Evolutionary conservation across 1,284 basidiomycete species (phyloP).

Genomic region (Sporisorium graminicola): DNA sequence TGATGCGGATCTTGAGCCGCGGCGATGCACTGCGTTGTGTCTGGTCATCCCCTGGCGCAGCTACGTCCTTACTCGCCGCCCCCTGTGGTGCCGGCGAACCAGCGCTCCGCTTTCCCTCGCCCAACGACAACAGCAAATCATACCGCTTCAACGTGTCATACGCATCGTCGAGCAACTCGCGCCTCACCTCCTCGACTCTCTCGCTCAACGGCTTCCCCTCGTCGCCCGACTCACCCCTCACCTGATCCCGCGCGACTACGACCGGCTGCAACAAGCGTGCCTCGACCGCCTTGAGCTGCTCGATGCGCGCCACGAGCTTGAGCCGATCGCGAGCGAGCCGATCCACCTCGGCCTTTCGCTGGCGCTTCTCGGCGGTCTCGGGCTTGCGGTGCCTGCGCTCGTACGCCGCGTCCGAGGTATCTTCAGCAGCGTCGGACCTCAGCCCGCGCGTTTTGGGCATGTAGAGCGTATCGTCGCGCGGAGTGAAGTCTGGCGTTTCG

Average conservation of each 20-base stretch:
- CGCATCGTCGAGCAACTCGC: slow-evolving; percentile 55
- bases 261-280: slow-evolving; percentile 64
- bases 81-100: slow-evolving; percentile 21
- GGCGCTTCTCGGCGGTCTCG: slow-evolving; percentile 85
- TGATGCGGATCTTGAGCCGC: slow-evolving; percentile 45
- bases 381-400: slow-evolving; percentile 85
- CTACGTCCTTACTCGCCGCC: slow-evolving; percentile 11
- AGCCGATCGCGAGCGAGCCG: slow-evolving; percentile 90
- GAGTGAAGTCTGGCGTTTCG: slow-evolving; percentile 61
- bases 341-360: slow-evolving; percentile 86
- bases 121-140: slow-evolving; percentile 44
- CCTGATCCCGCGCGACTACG: slow-evolving; percentile 51
- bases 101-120: slow-evolving; percentile 17
- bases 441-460: slow-evolving; percentile 61
- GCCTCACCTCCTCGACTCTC: slow-evolving; percentile 47
- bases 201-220: slow-evolving; percentile 21
- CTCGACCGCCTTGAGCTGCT: slow-evolving; percentile 82
- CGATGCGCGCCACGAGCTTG: slow-evolving; percentile 87
- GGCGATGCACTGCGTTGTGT: slow-evolving; percentile 32
- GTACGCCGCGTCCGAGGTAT: slow-evolving; percentile 87
- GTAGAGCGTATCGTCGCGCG: slow-evolving; percentile 52
- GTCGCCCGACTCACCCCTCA: slow-evolving; percentile 16
- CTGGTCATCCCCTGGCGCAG: slow-evolving; percentile 1
- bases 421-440: slow-evolving; percentile 70
- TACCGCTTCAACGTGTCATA: slow-evolving; percentile 54